Conservation (phyloP, 192 early-diverging fungal genomes). For the Spinellus fusiger region DNA sequence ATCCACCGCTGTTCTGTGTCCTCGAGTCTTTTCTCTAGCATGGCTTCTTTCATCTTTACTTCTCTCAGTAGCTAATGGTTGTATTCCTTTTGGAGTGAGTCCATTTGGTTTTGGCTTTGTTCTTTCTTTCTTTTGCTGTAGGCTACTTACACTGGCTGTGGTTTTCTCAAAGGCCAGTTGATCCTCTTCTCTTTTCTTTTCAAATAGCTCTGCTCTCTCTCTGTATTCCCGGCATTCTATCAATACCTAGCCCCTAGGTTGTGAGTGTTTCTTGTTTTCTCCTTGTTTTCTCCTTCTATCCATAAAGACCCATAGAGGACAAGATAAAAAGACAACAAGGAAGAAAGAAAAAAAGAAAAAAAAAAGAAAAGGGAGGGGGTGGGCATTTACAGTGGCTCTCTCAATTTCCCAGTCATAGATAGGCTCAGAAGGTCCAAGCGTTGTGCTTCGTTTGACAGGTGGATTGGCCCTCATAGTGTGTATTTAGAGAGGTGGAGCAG, state of each 20-base stretch:
- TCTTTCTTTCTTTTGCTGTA: not conserved
- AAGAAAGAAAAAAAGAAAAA: not conserved
- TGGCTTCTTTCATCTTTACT: constrained; percentile 8
- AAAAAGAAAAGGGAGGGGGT: not conserved
- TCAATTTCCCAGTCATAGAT: constrained; percentile 16
- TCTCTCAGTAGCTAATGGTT: constrained; percentile 6
- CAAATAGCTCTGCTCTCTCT: constrained; percentile 2
- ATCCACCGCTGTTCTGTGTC: constrained; percentile 1
- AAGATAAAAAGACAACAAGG: not conserved
- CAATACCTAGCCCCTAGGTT: not conserved
- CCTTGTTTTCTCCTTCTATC: not conserved
- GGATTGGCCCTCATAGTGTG: not conserved
- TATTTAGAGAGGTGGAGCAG: not conserved
- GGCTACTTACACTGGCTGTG: constrained; percentile 4
- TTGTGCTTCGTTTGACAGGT: constrained; percentile 2
- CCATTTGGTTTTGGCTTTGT: not conserved
- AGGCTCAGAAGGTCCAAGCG: constrained; percentile 6
- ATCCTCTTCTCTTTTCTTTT: constrained; percentile 4
- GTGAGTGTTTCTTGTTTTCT: no score
- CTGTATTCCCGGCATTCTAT: constrained; percentile 2
- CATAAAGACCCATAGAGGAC: no score
- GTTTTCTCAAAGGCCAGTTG: constrained; percentile 5
- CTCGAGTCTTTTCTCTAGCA: constrained; percentile 3
- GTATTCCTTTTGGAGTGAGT: not conserved
- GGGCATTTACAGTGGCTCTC: constrained; percentile 11